phyloP scores from a whole-genome alignment of 352 stramenopile genomes.

The Saprolegnia diclina region DNA sequence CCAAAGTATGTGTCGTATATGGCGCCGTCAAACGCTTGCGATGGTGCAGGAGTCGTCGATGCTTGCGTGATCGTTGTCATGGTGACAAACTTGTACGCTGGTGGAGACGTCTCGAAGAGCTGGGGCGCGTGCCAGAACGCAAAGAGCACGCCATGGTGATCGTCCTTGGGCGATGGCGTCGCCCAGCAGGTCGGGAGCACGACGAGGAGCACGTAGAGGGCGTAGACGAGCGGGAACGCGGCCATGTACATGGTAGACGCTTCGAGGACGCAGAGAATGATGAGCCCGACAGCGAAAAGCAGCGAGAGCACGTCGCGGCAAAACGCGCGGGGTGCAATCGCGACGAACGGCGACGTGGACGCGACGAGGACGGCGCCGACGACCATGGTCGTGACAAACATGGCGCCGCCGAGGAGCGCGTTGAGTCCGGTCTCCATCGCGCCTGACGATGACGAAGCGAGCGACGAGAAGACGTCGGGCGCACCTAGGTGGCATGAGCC shows the following conservation, averaged over 20 bases:
- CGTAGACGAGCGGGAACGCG: conserved; percentile 5
- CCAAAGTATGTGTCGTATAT: conserved; percentile 26
- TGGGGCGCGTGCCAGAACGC: conserved; percentile 70
- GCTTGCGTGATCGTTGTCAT: not conserved
- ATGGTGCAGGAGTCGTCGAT: too few species aligned
- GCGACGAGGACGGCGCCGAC: conserved; percentile 82
- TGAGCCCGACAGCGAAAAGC: conserved; percentile 33
- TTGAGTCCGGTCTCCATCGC: conserved; percentile 82
- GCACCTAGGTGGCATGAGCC: conserved; percentile 44
- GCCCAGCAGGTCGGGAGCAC: conserved; percentile 14
- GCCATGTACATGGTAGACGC: not conserved
- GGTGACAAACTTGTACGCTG: conserved; percentile 14
- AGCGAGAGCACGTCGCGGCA: conserved; percentile 54
- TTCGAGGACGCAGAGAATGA: conserved; percentile 39
- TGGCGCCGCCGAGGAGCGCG: conserved; percentile 90
- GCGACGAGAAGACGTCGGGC: conserved; percentile 92
- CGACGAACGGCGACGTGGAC: conserved; percentile 34
- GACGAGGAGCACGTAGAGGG: conserved; percentile 7
- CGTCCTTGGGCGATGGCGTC: not conserved
- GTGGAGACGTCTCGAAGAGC: conserved; percentile 3
- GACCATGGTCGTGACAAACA: conserved; percentile 95
- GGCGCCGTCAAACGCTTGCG: conserved; percentile 31
- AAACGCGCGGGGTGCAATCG: conserved; percentile 62
- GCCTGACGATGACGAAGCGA: conserved; percentile 78
- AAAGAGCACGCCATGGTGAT: conserved; percentile 41